Evolutionary conservation across 352 stramenopile genomes (phyloP).

Genomic region (Globisporangium solare): DNA sequence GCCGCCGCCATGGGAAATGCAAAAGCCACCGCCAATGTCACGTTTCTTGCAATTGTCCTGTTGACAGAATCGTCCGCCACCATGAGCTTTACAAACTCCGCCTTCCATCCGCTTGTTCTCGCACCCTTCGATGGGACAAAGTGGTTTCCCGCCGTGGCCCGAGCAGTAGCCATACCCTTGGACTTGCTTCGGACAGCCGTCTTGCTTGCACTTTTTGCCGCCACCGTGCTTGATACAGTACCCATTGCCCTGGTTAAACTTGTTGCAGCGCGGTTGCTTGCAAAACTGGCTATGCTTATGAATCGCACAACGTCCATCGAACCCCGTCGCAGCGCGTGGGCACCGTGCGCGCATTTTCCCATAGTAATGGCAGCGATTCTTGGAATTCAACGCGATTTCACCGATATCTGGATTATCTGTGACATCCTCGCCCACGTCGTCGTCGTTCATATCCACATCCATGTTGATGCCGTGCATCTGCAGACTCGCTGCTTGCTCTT

Average conservation of each 20-base stretch:
- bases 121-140: conserved; percentile 71
- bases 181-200: conserved; percentile 76
- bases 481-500: conserved; percentile 3
- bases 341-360: conserved; percentile 68
- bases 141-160: conserved; percentile 71
- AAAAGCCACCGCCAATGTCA: conserved; percentile 83
- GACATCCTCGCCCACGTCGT: conserved; percentile 11
- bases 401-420: conserved; percentile 17
- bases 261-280: conserved; percentile 68
- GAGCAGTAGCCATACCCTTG: conserved; percentile 85
- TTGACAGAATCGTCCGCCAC: conserved; percentile 76
- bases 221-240: conserved; percentile 85
- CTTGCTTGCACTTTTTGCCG: conserved; percentile 80
- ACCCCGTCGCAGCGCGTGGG: conserved; percentile 51
- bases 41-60: conserved; percentile 68
- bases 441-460: conserved; percentile 11
- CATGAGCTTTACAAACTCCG: conserved; percentile 82
- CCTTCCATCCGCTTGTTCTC: conserved; percentile 86
- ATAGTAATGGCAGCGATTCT: conserved; percentile 66
- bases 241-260: conserved; percentile 83
- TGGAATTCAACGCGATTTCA: conserved; percentile 18
- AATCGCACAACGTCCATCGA: conserved; percentile 72
- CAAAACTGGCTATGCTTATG: conserved; percentile 86
- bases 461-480: conserved; percentile 4
- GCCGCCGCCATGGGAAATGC: conserved; percentile 82